These are phyloP conservation scores for Mycena metata DNA, from an alignment of 768 basidiomycete genomes.

Conservation along the genomic window DNA sequence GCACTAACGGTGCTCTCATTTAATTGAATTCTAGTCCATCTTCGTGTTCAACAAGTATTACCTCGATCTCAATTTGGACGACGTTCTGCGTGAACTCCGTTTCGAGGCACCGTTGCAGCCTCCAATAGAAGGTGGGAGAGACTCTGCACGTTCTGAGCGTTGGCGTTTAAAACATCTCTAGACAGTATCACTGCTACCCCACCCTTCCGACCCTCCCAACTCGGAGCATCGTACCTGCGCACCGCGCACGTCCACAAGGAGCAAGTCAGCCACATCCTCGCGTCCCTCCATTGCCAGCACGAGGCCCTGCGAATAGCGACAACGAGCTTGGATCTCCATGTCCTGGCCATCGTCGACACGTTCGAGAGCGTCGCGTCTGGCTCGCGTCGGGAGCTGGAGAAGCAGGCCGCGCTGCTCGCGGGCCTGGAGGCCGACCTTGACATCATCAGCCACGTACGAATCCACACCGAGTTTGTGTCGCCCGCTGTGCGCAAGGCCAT, in stretches of 20 bases:
- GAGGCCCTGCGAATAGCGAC: conserved; percentile 82
- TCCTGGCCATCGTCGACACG: conserved; percentile 77
- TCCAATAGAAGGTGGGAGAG: conserved; percentile 74
- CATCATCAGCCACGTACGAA: conserved; percentile 72
- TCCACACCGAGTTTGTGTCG: conserved; percentile 85
- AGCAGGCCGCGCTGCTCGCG: conserved; percentile 71
- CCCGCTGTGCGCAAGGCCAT: conserved; percentile 75
- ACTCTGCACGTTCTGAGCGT: neutral
- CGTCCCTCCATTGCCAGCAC: conserved; percentile 73
- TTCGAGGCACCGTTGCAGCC: conserved; percentile 74
- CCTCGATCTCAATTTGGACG: conserved; percentile 76
- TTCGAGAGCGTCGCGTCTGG: conserved; percentile 71
- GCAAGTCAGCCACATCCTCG: conserved; percentile 63
- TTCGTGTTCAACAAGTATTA: conserved; percentile 89
- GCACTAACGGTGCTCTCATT: neutral
- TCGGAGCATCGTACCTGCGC: conserved; percentile 76
- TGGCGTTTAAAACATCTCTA: conserved; percentile 42
- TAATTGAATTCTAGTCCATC: conserved; percentile 63
- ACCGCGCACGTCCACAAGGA: conserved; percentile 77
- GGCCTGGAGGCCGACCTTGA: conserved; percentile 81
- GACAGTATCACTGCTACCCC: conserved; percentile 77
- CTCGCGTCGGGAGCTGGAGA: conserved; percentile 76
- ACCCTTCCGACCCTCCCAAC: conserved; percentile 76
- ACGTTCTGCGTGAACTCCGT: conserved; percentile 74
- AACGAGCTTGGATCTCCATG: conserved; percentile 76